phyloP scores from a whole-genome alignment of 345 rosid genomes.

The Citrus maxima region DNA sequence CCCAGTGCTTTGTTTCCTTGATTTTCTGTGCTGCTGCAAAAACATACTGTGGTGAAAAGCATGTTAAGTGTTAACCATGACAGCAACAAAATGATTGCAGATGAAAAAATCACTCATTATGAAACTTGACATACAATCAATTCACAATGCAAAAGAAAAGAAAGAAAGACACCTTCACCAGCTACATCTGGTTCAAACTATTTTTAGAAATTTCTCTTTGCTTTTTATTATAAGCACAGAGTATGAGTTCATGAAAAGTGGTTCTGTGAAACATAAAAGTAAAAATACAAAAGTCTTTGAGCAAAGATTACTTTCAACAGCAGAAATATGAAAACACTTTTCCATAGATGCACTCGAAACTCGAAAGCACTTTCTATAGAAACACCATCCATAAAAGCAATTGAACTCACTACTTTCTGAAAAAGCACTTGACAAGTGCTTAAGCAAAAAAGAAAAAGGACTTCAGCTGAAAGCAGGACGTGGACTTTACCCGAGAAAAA shows the following conservation, averaged over 20 bases:
- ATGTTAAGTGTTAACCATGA: conserved; percentile 25
- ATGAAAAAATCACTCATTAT: conserved; percentile 3
- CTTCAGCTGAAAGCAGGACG: no score
- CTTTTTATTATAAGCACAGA: no score
- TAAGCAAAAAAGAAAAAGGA: no score
- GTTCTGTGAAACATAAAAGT: background rate
- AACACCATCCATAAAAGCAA: no score
- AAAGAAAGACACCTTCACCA: background rate
- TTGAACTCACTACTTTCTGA: background rate
- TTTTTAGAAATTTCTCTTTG: background rate
- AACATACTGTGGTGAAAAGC: conserved; percentile 58
- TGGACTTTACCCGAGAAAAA: no score
- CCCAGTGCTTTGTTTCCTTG: conserved; percentile 70
- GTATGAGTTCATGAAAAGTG: background rate
- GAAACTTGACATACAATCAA: background rate
- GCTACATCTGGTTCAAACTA: background rate
- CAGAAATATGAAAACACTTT: background rate
- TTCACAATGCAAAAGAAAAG: background rate
- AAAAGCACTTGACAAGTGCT: background rate
- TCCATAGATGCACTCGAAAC: background rate
- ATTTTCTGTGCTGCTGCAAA: conserved; percentile 59
- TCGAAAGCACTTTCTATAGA: background rate
- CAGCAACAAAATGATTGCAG: background rate
- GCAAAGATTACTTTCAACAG: no score
- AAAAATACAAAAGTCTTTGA: no score